phyloP scores from a whole-genome alignment of 495 filamentous ascomycete species.

The Aspergillus sparsus region DNA sequence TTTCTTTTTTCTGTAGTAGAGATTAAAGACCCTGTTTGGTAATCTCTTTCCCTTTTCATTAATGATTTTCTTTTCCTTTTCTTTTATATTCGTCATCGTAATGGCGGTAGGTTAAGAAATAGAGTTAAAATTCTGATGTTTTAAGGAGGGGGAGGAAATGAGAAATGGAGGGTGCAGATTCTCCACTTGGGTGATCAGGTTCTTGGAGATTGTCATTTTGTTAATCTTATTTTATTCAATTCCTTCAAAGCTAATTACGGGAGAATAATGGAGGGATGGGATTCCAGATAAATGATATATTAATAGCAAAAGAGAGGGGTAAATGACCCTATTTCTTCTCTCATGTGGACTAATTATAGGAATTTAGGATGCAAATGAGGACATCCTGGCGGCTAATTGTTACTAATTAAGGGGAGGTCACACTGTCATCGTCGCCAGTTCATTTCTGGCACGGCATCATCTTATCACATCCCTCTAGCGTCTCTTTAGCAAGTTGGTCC shows the following conservation, averaged over 20 bases:
- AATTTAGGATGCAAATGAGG: conserved; percentile 11
- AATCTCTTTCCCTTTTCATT: not conserved
- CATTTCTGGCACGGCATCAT: conserved; percentile 4
- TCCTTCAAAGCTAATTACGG: conserved; percentile 17
- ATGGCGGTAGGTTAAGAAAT: not conserved
- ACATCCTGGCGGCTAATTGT: conserved; percentile 30
- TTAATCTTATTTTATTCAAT: not conserved
- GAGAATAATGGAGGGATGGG: not conserved
- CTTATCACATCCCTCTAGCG: conserved; percentile 21
- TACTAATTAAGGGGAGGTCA: conserved; percentile 33
- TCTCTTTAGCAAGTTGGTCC: conserved; percentile 10
- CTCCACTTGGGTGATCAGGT: too few species aligned
- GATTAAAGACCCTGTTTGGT: not conserved
- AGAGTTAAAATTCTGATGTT: not conserved
- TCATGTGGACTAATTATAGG: not conserved
- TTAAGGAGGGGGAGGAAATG: conserved; percentile 3
- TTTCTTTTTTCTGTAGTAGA: not conserved
- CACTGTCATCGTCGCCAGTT: not conserved
- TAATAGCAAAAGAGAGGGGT: conserved; percentile 14
- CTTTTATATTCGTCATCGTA: not conserved
- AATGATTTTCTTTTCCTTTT: not conserved
- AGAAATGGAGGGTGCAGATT: conserved; percentile 17
- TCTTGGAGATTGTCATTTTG: too few species aligned
- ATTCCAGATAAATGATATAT: conserved; percentile 1
- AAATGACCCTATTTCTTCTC: not conserved